These are phyloP conservation scores for Prunus fruticosa DNA, from an alignment of 306 rosid genomes.

Conservation along the genomic window DNA sequence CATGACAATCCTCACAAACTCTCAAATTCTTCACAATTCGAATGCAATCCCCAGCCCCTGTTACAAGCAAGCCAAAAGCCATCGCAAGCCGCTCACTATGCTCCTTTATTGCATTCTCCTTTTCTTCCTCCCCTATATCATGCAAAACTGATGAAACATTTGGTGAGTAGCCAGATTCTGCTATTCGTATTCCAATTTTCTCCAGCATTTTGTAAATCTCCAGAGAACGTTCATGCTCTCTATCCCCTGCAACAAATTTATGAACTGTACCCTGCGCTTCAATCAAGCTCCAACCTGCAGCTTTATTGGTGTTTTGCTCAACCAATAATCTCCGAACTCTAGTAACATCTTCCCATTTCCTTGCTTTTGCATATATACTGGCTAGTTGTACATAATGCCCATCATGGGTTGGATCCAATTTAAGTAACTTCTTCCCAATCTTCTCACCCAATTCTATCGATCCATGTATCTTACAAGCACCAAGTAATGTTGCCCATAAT, in stretches of 20 bases:
- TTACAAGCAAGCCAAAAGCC: slow-evolving; percentile 43
- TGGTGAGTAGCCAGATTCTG: slow-evolving; percentile 49
- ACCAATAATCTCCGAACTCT: slow-evolving; percentile 63
- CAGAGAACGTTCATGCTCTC: slow-evolving; percentile 44
- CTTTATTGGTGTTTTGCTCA: slow-evolving; percentile 42
- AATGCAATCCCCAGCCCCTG: slow-evolving; percentile 42
- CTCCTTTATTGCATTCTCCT: slow-evolving; percentile 37
- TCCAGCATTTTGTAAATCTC: slow-evolving; percentile 64
- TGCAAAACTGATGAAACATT: slow-evolving; percentile 40
- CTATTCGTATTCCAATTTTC: slow-evolving; percentile 37
- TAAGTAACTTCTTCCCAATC: slow-evolving; percentile 64
- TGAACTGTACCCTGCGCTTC: slow-evolving; percentile 69
- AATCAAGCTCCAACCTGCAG: slow-evolving; percentile 82
- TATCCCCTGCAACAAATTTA: slow-evolving; percentile 70
- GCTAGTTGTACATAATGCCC: slow-evolving; percentile 84
- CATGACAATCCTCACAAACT: slow-evolving; percentile 51
- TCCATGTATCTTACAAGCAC: slow-evolving; percentile 71
- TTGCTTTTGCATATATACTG: slow-evolving; percentile 63
- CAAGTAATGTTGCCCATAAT: slow-evolving; percentile 69
- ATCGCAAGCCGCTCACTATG: slow-evolving; percentile 50
- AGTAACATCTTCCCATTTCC: slow-evolving; percentile 80
- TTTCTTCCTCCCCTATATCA: slow-evolving; percentile 51
- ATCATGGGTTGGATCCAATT: slow-evolving; percentile 66
- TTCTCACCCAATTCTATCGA: slow-evolving; percentile 59
- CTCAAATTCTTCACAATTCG: slow-evolving; percentile 48